phyloP scores from a whole-genome alignment of 108 stramenopile genomes.

The Cyclostephanos invisitatus region DNA sequence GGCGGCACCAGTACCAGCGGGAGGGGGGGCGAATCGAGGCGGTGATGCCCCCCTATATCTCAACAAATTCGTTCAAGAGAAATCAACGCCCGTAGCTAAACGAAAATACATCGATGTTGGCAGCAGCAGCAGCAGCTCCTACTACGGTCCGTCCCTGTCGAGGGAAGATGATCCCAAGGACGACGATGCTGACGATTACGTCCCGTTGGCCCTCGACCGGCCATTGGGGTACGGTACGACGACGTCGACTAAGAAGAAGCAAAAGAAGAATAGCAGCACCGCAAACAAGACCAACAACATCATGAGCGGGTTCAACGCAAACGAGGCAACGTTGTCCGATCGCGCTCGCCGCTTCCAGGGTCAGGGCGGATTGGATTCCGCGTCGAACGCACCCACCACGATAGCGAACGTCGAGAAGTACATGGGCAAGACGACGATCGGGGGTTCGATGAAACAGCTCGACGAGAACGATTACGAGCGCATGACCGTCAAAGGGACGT shows the following conservation, averaged over 20 bases:
- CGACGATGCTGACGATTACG: constrained; percentile 26
- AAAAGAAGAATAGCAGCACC: constrained; percentile 10
- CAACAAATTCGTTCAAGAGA: constrained; percentile 40
- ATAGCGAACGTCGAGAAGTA: constrained; percentile 55
- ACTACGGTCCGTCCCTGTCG: constrained; percentile 39
- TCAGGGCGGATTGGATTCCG: constrained; percentile 54
- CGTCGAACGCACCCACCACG: constrained; percentile 18
- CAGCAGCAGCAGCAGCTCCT: constrained; percentile 9
- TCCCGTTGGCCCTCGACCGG: constrained; percentile 26
- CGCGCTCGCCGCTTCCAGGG: constrained; percentile 71
- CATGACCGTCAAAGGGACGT: constrained; percentile 84
- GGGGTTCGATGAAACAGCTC: constrained; percentile 47
- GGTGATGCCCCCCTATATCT: constrained; percentile 9
- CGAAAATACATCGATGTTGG: neutral
- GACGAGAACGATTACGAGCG: constrained; percentile 66
- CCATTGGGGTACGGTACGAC: constrained; percentile 12
- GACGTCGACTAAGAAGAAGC: constrained; percentile 33
- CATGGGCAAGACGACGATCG: constrained; percentile 75
- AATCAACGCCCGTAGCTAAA: neutral
- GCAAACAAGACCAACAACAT: constrained; percentile 2
- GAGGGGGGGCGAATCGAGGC: constrained; percentile 8
- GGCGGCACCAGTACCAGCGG: constrained; percentile 31
- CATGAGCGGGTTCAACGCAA: constrained; percentile 44
- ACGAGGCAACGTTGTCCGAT: constrained; percentile 26
- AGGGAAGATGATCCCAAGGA: neutral